Evolutionary conservation across 73 alveolate species (phyloP), one percentile per base, ranked within the genome.

Genomic region (Paraurostyla sp.): DNA sequence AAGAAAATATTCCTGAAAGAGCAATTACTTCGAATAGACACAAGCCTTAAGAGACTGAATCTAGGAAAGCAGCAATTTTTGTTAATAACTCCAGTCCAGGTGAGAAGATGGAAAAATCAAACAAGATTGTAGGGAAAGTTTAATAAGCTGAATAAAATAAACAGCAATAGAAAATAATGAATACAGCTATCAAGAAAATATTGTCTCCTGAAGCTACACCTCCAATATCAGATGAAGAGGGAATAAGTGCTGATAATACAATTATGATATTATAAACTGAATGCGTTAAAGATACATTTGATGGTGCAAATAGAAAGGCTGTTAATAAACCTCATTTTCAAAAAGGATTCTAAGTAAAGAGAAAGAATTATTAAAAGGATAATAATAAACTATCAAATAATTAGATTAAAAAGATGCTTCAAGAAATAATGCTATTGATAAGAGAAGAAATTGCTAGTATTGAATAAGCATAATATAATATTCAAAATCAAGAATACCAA

Each of bases 211-310:
- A 65, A 11, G 41, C 41, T 1, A 65, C 82, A 15, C 82, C 82
- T 38, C 82, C 82, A 9, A 29, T 65, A 15, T 65, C 82, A 16
- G 82, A 65, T 38, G 82, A 65, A 65, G 82, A 65, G 46, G n/a
- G 9, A 6, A 58, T 38, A 36, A 65, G 41, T 38, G 41, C 35
- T 38, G 0, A 33, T 2, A 4, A 27, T n/a, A 20, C 9, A 13
- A 54, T n/a, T 18, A 54, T 54, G 16, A 16, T 59, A 59, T 6
- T 9, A 4, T 22, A 65, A 35, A 65, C 60, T 40, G 82, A 65
- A 65, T 65, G 82, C 36, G 82, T 65, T 1, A 65, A 58, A 65
- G 82, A 65, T 22, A 65, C 82, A 9, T 65, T 3, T 40, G 82
- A 65, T 0, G 7, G 58, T 20, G 18, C 23, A 16, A 58, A 65